Conservation (phyloP, 169 alveolate species). For the Pseudocohnilembus persalinus region DNA sequence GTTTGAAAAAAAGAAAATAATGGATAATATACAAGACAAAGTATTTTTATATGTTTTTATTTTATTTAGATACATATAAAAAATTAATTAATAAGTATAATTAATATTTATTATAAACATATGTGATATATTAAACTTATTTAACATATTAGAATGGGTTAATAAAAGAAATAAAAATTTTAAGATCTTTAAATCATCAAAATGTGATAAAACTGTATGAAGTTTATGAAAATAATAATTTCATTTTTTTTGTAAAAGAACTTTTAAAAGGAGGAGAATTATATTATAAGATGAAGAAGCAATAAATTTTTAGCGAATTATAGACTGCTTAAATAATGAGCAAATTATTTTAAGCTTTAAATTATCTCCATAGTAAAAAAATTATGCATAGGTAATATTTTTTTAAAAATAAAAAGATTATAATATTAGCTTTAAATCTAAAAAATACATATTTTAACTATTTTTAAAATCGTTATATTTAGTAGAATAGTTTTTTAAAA, state of each 20-base stretch:
- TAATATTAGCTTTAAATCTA: no score
- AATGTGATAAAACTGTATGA: slow-evolving; percentile 70
- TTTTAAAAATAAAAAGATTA: no score
- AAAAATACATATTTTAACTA: no score
- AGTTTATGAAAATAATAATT: slow-evolving; percentile 77
- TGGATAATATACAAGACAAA: slow-evolving; percentile 25
- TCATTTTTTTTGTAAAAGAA: slow-evolving; percentile 74
- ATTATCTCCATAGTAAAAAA: slow-evolving; percentile 52
- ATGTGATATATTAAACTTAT: no score
- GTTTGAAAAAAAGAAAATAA: slow-evolving; percentile 39
- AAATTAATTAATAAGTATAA: no score
- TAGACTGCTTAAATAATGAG: slow-evolving; percentile 61
- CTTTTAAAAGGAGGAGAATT: slow-evolving; percentile 75
- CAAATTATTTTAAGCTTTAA: slow-evolving; percentile 52
- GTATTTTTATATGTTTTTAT: slow-evolving; percentile 5
- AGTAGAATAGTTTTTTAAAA: no score
- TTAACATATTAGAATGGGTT: slow-evolving; percentile 22
- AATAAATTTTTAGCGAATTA: slow-evolving; percentile 57
- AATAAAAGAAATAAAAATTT: slow-evolving; percentile 36
- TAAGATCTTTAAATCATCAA: slow-evolving; percentile 47
- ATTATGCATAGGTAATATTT: slow-evolving; percentile 48
- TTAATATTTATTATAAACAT: no score
- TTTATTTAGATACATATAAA: no score
- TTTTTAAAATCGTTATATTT: no score
- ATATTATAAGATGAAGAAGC: slow-evolving; percentile 56